Conservation (phyloP, 2,329 filamentous ascomycete species). For the Didymella lethalis region DNA sequence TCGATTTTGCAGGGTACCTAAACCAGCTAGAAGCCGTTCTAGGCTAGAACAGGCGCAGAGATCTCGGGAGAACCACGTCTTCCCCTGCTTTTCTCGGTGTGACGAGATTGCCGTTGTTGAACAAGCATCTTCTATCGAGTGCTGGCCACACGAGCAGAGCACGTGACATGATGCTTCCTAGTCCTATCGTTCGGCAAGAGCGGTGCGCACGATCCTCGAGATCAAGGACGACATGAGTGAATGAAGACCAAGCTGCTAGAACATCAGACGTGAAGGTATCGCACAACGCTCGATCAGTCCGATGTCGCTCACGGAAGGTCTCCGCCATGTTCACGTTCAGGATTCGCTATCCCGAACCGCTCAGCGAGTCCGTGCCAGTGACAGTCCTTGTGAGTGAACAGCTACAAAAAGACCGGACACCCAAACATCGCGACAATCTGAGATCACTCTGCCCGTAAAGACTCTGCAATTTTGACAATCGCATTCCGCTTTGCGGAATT, state of each 20-base stretch:
- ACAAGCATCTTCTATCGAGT: not conserved
- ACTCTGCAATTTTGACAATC: not conserved
- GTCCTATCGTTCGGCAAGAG: not conserved
- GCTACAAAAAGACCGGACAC: not conserved
- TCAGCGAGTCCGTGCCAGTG: slow-evolving; percentile 9
- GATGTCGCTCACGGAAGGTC: slow-evolving; percentile 6
- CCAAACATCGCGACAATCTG: not conserved
- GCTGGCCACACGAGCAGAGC: not conserved
- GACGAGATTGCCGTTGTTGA: not conserved
- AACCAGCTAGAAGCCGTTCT: not conserved
- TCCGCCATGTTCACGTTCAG: slow-evolving; percentile 7
- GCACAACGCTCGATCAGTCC: not conserved
- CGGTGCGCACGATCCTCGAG: not conserved
- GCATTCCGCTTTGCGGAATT: slow-evolving; percentile 10
- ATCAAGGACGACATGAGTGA: not conserved
- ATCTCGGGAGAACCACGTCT: not conserved
- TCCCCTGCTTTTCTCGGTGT: not conserved
- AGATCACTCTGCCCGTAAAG: too few species aligned
- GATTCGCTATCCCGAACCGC: slow-evolving; percentile 20
- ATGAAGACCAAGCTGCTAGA: not conserved
- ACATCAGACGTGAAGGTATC: not conserved
- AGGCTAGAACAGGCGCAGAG: slow-evolving; percentile 5
- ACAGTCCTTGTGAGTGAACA: not conserved
- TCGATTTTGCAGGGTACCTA: slow-evolving; percentile 3
- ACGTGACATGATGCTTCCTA: not conserved